Base-by-base conservation (phyloP, 805 yeast species). In the Ogataea salicorniae region DNA sequence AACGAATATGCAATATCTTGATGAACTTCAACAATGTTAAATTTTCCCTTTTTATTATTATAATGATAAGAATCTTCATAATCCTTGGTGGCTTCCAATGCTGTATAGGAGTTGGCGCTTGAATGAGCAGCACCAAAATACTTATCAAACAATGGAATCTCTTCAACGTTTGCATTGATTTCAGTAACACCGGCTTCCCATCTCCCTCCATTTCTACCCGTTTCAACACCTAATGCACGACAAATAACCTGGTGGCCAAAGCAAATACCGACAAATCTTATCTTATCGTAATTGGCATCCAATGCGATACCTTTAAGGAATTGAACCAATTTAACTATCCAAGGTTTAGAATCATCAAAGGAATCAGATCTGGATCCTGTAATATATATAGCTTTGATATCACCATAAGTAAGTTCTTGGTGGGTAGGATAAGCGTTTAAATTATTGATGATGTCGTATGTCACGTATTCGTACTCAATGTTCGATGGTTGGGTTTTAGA, bases 191-290 rank as follows among this genome's bases (percentile, higher is more conserved):
- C 91, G 22, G 77, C 68, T 63, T 90, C 97, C 85, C 90, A 81
- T 2, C 94, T 94, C 40, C 64, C 54, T 1, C 74, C 74, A 61
- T 80, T 85, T 48, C 79, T 69, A 11, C 67, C 77, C 4, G 85
- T 85, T 41, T 64, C 66, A 22, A 77, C 76, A 2, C 88, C 92
- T 40, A 87, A 63, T 6, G 85, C 80, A 45, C 84, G 75, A 1
- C 81, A 83, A 15, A 89, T 63, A 22, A 87, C 73, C 62, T 89
- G 97, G 64, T 90, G 97, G 6, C 96, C 97, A 62, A 88, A 89
- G 64, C 97, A 89, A 38, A 89, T 70, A 4, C 95, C 95, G 6
- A 79, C 74, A 4, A 81, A 48, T 2, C 85, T 84, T n/a, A 74
- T 64, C 33, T 58, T 49, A 5, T 50, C 49, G 23, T 53, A 48